phyloP scores from a whole-genome alignment of 352 stramenopile genomes.

The Phytophthora pisi region DNA sequence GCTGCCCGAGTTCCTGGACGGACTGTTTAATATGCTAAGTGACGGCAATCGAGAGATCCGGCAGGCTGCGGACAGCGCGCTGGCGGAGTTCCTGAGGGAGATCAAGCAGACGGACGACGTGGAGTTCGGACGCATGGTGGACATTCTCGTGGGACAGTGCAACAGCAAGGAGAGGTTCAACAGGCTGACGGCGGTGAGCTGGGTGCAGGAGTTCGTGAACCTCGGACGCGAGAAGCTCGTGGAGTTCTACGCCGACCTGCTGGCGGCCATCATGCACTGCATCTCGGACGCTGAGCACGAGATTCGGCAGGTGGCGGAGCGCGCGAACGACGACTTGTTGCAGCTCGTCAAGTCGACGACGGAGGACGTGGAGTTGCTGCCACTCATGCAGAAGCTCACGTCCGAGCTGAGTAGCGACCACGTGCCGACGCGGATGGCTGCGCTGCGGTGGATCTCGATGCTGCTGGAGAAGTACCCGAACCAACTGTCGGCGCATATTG shows the following conservation, averaged over 20 bases:
- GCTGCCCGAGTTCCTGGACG: conserved; percentile 97
- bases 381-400: conserved; percentile 95
- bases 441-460: conserved; percentile 98
- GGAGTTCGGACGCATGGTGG: conserved; percentile 97
- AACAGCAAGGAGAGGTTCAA: conserved; percentile 97
- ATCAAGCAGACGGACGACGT: conserved; percentile 96
- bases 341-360: conserved; percentile 94
- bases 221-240: conserved; percentile 95
- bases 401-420: conserved; percentile 95
- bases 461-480: conserved; percentile 96
- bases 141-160: conserved; percentile 98
- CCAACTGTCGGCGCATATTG: conserved; percentile 94
- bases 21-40: conserved; percentile 99
- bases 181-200: conserved; percentile 97
- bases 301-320: conserved; percentile 95
- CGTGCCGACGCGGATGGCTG: conserved; percentile 96
- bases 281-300: conserved; percentile 97
- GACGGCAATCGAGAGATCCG: conserved; percentile 99
- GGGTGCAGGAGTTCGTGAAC: conserved; percentile 98
- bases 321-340: conserved; percentile 97
- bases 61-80: conserved; percentile 93
- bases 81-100: conserved; percentile 96
- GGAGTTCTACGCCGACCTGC: conserved; percentile 95
- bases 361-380: conserved; percentile 90
- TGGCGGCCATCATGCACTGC: conserved; percentile 97